phyloP scores from a whole-genome alignment of 805 yeast genomes.

The Ogataea dorogensis region DNA sequence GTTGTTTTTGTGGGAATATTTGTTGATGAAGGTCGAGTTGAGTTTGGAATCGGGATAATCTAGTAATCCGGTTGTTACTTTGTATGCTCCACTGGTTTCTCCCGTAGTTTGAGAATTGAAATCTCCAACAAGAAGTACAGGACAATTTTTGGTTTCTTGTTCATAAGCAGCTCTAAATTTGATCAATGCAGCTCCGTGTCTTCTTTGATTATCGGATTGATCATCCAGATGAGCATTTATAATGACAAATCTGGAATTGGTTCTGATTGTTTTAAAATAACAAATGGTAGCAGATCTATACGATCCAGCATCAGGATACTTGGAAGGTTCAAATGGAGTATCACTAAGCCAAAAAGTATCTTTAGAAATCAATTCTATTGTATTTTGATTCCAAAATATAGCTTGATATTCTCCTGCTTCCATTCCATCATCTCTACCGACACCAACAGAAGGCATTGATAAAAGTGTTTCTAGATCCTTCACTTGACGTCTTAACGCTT shows the following conservation, averaged over 20 bases:
- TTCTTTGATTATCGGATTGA: conserved; percentile 44
- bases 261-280: conserved; percentile 28
- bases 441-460: conserved; percentile 42
- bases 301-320: conserved; percentile 40
- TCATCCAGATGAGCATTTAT: conserved; percentile 54
- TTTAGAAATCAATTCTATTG: conserved; percentile 40
- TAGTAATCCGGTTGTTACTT: conserved; percentile 27
- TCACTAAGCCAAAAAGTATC: conserved; percentile 53
- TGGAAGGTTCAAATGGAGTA: conserved; percentile 53
- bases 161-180: conserved; percentile 39
- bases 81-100: conserved; percentile 36
- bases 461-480: conserved; percentile 39
- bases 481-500: conserved; percentile 46
- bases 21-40: conserved; percentile 24
- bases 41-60: conserved; percentile 8
- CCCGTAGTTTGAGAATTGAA: conserved; percentile 52
- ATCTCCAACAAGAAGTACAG: conserved; percentile 53
- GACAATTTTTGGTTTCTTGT: conserved; percentile 30
- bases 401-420: conserved; percentile 52
- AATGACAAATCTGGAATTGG: conserved; percentile 37
- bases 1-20: conserved; percentile 18
- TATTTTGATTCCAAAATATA: conserved; percentile 38
- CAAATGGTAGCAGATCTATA: conserved; percentile 41
- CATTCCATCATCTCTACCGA: conserved; percentile 54
- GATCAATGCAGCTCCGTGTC: conserved; percentile 44